Conservation (phyloP, 2,329 filamentous ascomycete genomes). For the Penicillium sp. region DNA sequence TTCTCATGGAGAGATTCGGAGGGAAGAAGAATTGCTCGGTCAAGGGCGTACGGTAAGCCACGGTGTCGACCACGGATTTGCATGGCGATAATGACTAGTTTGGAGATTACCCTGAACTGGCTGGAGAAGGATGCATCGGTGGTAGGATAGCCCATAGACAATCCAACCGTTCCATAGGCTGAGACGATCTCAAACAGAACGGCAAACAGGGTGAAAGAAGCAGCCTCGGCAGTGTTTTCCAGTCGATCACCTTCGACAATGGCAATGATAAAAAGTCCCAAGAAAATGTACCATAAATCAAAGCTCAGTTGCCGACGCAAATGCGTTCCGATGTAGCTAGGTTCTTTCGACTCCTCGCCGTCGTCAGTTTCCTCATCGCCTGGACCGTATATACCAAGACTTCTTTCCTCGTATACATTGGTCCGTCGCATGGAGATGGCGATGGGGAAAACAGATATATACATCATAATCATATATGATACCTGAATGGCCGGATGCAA, state of each 20-base stretch:
- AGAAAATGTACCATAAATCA: conserved; percentile 94
- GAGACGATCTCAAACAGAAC: conserved; percentile 82
- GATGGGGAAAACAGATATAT: conserved; percentile 94
- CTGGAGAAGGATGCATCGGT: conserved; percentile 77
- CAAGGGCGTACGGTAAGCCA: conserved; percentile 63
- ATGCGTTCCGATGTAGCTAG: conserved; percentile 87
- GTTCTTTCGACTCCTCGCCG: conserved; percentile 54
- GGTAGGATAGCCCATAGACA: conserved; percentile 76
- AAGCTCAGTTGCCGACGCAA: conserved; percentile 91
- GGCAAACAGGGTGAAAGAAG: conserved; percentile 62
- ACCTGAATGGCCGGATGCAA: conserved; percentile 90
- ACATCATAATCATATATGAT: conserved; percentile 98
- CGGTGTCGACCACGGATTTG: conserved; percentile 62
- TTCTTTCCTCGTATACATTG: conserved; percentile 88
- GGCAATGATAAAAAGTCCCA: conserved; percentile 87
- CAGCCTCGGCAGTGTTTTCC: conserved; percentile 53
- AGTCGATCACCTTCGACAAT: conserved; percentile 79
- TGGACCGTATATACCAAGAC: conserved; percentile 64
- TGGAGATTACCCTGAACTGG: conserved; percentile 70
- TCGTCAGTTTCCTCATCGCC: conserved; percentile 57
- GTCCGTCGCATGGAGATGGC: conserved; percentile 91
- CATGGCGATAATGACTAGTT: conserved; percentile 64
- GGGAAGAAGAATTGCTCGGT: conserved; percentile 66
- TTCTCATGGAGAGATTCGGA: conserved; percentile 61
- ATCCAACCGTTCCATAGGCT: conserved; percentile 89